Conservation (phyloP, 179 eudicot species). For the Corrigiola litoralis region DNA sequence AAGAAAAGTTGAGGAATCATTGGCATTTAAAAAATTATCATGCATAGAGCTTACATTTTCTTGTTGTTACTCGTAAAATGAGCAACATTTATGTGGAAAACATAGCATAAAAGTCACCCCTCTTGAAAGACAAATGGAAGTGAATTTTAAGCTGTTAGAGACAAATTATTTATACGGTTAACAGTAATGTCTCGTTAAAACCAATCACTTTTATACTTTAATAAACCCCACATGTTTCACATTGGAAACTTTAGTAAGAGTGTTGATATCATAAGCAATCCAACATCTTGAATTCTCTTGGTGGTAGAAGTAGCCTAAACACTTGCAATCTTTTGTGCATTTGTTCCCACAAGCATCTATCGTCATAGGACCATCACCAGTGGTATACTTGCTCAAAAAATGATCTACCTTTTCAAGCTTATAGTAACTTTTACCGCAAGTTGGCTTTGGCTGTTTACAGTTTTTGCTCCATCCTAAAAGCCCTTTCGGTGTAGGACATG, state of each 20-base stretch:
- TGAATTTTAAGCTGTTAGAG: too few species aligned
- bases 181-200: too few species aligned
- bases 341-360: conserved; percentile 25
- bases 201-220: conserved; percentile 14
- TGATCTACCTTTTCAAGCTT: conserved; percentile 41
- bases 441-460: conserved; percentile 25
- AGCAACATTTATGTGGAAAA: too few species aligned
- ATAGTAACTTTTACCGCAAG: conserved; percentile 25
- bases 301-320: conserved; percentile 39
- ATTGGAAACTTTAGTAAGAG: conserved; percentile 24
- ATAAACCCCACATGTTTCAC: conserved; percentile 32
- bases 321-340: conserved; percentile 46
- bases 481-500: conserved; percentile 41
- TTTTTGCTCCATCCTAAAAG: conserved; percentile 39
- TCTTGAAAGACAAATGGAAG: too few species aligned
- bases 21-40: too few species aligned
- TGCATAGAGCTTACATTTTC: too few species aligned
- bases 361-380: conserved; percentile 30
- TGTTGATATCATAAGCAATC: conserved; percentile 39
- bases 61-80: too few species aligned
- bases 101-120: too few species aligned
- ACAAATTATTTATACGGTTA: too few species aligned
- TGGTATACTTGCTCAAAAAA: conserved; percentile 28
- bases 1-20: too few species aligned
- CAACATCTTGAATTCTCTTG: conserved; percentile 36